These are phyloP conservation scores for Rhinocladiella mackenziei DNA, from an alignment of 2,329 filamentous ascomycete genomes.

Conservation along the genomic window DNA sequence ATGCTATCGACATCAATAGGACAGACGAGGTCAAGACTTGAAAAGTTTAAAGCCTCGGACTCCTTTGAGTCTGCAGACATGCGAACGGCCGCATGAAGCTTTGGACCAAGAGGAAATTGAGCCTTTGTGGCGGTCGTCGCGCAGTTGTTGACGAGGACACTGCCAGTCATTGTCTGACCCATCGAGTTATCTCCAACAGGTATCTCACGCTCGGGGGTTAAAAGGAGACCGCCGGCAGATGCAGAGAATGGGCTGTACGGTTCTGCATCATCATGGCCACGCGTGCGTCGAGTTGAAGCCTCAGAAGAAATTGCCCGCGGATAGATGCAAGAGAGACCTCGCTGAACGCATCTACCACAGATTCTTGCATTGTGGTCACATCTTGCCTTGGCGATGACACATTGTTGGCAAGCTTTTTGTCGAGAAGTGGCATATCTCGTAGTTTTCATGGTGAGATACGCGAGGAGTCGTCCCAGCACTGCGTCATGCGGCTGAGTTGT, in stretches of 20 bases:
- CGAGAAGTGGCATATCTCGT: background rate
- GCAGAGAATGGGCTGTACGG: background rate
- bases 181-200: background rate
- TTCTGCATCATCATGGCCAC: background rate
- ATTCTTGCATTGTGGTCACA: background rate
- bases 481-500: too few species aligned
- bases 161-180: background rate
- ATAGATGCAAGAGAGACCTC: background rate
- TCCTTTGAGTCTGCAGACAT: constrained; percentile 16
- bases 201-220: background rate
- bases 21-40: constrained; percentile 35
- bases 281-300: background rate
- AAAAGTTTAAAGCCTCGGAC: background rate
- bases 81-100: background rate
- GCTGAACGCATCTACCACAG: background rate
- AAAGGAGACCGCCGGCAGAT: background rate
- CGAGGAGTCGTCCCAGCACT: too few species aligned
- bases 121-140: background rate
- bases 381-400: background rate
- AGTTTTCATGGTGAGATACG: background rate
- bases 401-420: background rate
- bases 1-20: constrained; percentile 49
- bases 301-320: background rate
- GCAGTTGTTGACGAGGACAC: background rate
- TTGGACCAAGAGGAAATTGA: constrained; percentile 7